These are phyloP conservation scores for Aspergillus sclerotioniger DNA, from an alignment of 495 filamentous ascomycete genomes.

Conservation along the genomic window DNA sequence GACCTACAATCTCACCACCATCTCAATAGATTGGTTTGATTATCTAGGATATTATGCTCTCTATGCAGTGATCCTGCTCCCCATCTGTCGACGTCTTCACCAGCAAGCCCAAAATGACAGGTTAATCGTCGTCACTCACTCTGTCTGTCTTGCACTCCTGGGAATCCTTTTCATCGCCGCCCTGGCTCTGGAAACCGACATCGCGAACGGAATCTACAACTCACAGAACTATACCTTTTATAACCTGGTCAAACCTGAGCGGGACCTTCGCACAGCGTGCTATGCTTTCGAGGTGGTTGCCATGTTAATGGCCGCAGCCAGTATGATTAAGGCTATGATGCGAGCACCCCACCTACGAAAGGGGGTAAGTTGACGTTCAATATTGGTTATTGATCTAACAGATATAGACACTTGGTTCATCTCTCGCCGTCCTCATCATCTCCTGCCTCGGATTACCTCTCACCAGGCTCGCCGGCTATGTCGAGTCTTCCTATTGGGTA, in stretches of 20 bases:
- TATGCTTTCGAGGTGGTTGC: constrained; percentile 18
- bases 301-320: constrained; percentile 9
- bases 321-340: constrained; percentile 12
- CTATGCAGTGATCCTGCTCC: constrained; percentile 16
- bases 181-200: constrained; percentile 7
- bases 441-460: constrained; percentile 4
- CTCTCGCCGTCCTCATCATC: not conserved
- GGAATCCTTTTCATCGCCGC: constrained; percentile 13
- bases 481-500: not conserved
- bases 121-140: constrained; percentile 12
- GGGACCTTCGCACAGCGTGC: constrained; percentile 5
- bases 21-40: constrained; percentile 12
- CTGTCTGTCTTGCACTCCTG: constrained; percentile 2
- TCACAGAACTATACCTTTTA: not conserved
- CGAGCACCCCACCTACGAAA: constrained; percentile 6
- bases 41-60: constrained; percentile 1
- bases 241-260: not conserved
- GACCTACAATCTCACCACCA: not conserved
- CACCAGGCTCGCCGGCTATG: not conserved
- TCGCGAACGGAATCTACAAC: constrained; percentile 2
- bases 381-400: not conserved
- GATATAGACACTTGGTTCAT: not conserved
- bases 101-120: constrained; percentile 2
- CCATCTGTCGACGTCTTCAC: constrained; percentile 18
- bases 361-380: constrained; percentile 13